Evolutionary conservation across 2,329 filamentous ascomycete species (phyloP).

Genomic region (Chrysosporium queenslandicum): DNA sequence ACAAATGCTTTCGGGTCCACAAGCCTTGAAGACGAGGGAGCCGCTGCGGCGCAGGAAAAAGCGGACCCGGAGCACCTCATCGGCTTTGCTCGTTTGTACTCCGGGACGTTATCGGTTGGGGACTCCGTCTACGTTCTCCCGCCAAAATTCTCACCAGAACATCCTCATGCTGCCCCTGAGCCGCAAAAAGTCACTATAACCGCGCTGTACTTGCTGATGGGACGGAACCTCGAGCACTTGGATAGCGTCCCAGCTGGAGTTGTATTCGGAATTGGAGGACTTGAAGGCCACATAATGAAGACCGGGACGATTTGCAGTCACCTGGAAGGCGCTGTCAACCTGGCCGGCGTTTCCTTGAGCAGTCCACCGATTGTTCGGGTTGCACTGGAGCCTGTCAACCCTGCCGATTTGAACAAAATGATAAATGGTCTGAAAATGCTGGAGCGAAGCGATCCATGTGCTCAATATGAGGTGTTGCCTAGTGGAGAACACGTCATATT

Average conservation of each 20-base stretch:
- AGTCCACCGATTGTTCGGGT: conserved; percentile 91
- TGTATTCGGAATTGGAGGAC: conserved; percentile 85
- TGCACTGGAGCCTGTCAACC: conserved; percentile 85
- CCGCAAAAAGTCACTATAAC: conserved; percentile 77
- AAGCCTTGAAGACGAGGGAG: conserved; percentile 44
- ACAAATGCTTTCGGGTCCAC: conserved; percentile 52
- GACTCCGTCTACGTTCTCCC: conserved; percentile 84
- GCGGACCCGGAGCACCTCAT: conserved; percentile 78
- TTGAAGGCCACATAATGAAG: conserved; percentile 90
- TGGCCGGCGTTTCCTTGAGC: conserved; percentile 72
- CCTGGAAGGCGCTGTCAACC: conserved; percentile 74
- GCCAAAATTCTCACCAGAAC: conserved; percentile 81
- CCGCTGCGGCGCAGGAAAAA: conserved; percentile 46
- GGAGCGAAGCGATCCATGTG: conserved; percentile 90
- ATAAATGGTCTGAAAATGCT: conserved; percentile 75
- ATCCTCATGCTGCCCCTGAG: conserved; percentile 59
- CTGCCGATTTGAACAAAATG: conserved; percentile 88
- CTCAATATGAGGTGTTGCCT: conserved; percentile 84
- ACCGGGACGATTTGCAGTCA: conserved; percentile 88
- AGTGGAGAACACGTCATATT: conserved; percentile 92
- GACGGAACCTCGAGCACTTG: conserved; percentile 71
- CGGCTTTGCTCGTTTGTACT: conserved; percentile 89
- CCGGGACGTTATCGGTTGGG: conserved; percentile 77
- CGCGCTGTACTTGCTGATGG: conserved; percentile 92
- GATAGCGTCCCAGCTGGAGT: conserved; percentile 82